Evolutionary conservation across 2,329 filamentous ascomycete genomes (phyloP), one percentile per base, ranked within the genome.

Genomic region (Epicoccum sorghinum): DNA sequence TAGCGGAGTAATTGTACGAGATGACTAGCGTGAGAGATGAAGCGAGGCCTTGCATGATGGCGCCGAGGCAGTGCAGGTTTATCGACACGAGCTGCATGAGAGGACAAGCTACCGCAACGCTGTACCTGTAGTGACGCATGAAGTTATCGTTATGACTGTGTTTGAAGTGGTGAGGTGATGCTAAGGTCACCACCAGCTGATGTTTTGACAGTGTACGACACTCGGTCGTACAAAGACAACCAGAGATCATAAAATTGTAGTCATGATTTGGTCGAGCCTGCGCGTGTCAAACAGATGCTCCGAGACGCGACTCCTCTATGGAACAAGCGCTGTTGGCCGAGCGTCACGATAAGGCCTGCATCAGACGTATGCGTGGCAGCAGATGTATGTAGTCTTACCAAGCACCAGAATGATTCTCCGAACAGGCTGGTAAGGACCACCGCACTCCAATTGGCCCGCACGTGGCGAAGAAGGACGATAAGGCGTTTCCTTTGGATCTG

Each of bases 21-120:
- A 43, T 38, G 55, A 14, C 30, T 54, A 54, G 51, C 40, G 39
- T 49, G 36, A 35, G n/a, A 47, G 45, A 36, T 47, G 43, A 48
- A 55, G 55, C 57, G 57, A 61, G 39, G 38, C 23, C 57, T 38
- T 66, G 66, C 66, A 64, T 68, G 62, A 62, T 55, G 67, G 68
- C 68, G 65, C 59, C 60, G 69, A 69, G 69, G 68, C 69, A 70
- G 67, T 70, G 69, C 57, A 60, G 43, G 50, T 32, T 49, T 53
- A 47, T 50, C 45, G 48, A 47, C 58, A 60, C 46, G 61, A 39
- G 41, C 50, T 52, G 60, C 59, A 64, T 60, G 50, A 42, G 45
- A 36, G 18, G 12, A 18, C 35, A 6, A 43, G 50, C 40, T 29
- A 41, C 29, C n/a, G 55, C 45, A 33, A 58, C 49, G 47, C 45